A percentile compares a stretch with the other conserved stretches of the same genome.
Conservation (phyloP, 148 eudicot species). For the Heliosperma pusillum region DNA sequence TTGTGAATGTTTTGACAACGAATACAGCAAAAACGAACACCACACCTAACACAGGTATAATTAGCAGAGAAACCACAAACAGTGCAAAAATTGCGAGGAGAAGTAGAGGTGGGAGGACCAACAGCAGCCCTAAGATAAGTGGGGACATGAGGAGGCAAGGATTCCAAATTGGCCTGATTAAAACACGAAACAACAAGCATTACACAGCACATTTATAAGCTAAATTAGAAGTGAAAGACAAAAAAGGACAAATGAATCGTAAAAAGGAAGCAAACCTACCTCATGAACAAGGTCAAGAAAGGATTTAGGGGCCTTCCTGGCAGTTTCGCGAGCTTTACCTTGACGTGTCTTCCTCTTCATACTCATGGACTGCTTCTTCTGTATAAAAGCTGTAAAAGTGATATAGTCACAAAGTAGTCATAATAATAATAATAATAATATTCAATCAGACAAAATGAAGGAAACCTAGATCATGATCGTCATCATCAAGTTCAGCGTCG, state of each 20-base stretch:
- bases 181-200: neutral
- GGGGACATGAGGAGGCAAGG: constrained; percentile 85
- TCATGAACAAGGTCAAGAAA: constrained; percentile 83
- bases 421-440: too few relatives aligned
- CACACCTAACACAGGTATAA: constrained; percentile 86
- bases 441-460: too few relatives aligned
- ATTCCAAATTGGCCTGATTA: constrained; percentile 71
- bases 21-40: constrained; percentile 77
- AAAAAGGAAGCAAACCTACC: constrained; percentile 36
- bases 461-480: constrained; percentile 48
- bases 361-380: constrained; percentile 67
- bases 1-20: constrained; percentile 90
- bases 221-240: neutral
- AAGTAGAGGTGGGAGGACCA: constrained; percentile 79
- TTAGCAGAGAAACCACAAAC: constrained; percentile 83
- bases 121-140: constrained; percentile 82
- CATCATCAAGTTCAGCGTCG: constrained; percentile 86
- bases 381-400: constrained; percentile 43
- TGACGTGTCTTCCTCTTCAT: constrained; percentile 96
- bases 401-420: too few relatives aligned
- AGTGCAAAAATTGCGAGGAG: constrained; percentile 88
- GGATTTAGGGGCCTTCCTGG: constrained; percentile 78
- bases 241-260: neutral
- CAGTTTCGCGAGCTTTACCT: constrained; percentile 92
- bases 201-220: neutral